Evolutionary conservation across 192 early-diverging fungal species (phyloP), one percentile per base, ranked within the genome.

Genomic region (Backusella macrospora): DNA sequence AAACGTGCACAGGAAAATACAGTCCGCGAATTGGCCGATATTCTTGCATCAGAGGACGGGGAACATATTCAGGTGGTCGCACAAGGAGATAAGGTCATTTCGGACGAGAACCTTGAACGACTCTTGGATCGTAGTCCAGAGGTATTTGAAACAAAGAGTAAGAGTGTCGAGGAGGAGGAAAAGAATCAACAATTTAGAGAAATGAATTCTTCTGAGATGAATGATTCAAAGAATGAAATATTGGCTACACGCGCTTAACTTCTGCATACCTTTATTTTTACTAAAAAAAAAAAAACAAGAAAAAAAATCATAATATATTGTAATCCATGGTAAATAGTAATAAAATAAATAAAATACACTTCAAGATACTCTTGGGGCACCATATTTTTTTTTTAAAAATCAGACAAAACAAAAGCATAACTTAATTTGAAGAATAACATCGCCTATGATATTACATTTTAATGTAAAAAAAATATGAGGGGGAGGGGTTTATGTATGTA

Each of bases 11-110:
- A 82, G 21, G 83, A 84, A 49, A 68, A 90, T 0, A 88, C 83
- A 0, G 71, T 90, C 2, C 76, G 83, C 18, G 94, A 96, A 59
- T 83, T 96, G 21, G 90, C 89, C 4, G 87, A 91, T 15, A 92
- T 96, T 62, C 68, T 96, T 29, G 82, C 84, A 14, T 85, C 86
- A 1, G 91, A 95, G 16, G 93, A 95, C 68, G 83, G 85, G 4
- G 94, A 93, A 74, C 75, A 86, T 45, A 86, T 91, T 15, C 85
- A 88, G 43, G 67, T 86, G 42, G 86, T 82, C 3, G 78, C 80
- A n/a, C 79, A 85, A 74, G 86, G 85, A 6, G 88, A 89, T 62
- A 76, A 80, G 9, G 82, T 88, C 9, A 86, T 89, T 49, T 86
- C 88, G 1, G 88, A 89, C 43, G 72, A 85, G 64, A 84, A 89